Base-by-base conservation (phyloP, 2,329 filamentous ascomycete species). In the Neocatenulostroma microsporum region DNA sequence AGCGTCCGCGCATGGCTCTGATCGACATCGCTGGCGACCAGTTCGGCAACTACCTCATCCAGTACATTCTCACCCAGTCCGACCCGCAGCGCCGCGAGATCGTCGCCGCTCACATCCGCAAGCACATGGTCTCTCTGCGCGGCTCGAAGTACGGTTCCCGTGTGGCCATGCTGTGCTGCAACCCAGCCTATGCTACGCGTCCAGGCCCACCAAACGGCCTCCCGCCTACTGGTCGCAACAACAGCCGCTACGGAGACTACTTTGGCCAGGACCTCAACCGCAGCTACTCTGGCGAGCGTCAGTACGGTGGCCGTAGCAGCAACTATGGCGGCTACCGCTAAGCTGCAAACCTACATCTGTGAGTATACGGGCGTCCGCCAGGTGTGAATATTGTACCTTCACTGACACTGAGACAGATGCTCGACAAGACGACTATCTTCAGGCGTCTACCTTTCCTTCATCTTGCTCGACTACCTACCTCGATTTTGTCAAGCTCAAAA, bases 21-120 rank as follows among this genome's bases (percentile, higher is more conserved):
- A 96, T 98, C 60, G 89, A 98, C 58, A 96, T 96, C 66, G 85
- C 91, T 46, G 93, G 91, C 55, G 93, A 98, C 60, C 93, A 98
- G 62, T 98, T 96, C 57, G 91, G 91, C 52, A 98, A 98, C 66
- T 98, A 98, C 57, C 74, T 98, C 46, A 84, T 98, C 46, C 91
- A 98, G 63, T 94, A 93, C 76, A 91, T 98, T 56, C 72, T 98
- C 56, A 88, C 86, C 51, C 84, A 95, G 59, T 82, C 86, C 43
- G 78, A 80, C 40, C 71, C 82, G 37, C 86, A 93, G 60, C 91
- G 96, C 60, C 84, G 87, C 40, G 93, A 98, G 58, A 70, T 94
- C 47, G 91, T 98, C 47, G 87, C 88, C 31, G 80, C 80, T 39
- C 91, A 98, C 58, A 94, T 98, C 53, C 83, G 75, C 52, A 96